These are phyloP conservation scores for Penicillium palitans DNA, from an alignment of 2,329 filamentous ascomycete genomes.

Conservation along the genomic window DNA sequence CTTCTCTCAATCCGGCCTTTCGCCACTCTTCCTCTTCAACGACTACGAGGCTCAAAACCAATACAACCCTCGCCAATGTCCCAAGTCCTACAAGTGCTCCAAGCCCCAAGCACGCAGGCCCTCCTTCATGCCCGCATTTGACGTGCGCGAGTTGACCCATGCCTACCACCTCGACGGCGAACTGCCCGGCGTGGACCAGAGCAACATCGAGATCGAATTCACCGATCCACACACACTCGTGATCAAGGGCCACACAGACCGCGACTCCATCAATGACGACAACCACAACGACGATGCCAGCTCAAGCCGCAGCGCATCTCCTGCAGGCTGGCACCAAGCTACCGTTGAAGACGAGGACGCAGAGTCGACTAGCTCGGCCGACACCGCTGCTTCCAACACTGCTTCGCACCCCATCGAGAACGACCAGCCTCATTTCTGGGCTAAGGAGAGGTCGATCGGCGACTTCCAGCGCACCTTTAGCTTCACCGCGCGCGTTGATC, in stretches of 20 bases:
- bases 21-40: conserved; percentile 47
- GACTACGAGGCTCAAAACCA: conserved; percentile 40
- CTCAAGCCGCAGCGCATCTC: conserved; percentile 24
- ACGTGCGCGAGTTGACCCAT: conserved; percentile 45
- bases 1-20: conserved; percentile 41
- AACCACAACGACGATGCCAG: conserved; percentile 6
- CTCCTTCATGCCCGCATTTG: conserved; percentile 45
- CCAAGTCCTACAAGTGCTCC: conserved; percentile 11
- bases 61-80: conserved; percentile 20
- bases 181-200: conserved; percentile 46
- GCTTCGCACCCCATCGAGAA: conserved; percentile 16
- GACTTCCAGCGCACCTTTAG: conserved; percentile 59
- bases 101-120: conserved; percentile 20
- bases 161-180: conserved; percentile 49
- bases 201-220: conserved; percentile 50
- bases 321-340: conserved; percentile 42
- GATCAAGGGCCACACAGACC: conserved; percentile 44
- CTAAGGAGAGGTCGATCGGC: conserved; percentile 58
- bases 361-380: conserved; percentile 7
- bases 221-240: conserved; percentile 47
- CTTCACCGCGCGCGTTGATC: conserved; percentile 58
- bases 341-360: conserved; percentile 50
- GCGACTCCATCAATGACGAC: conserved; percentile 28
- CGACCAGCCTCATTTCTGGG: conserved; percentile 52
- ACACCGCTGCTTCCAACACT: conserved; percentile 10